Conservation (phyloP, 345 rosid genomes). For the Eucalyptus marginata region DNA sequence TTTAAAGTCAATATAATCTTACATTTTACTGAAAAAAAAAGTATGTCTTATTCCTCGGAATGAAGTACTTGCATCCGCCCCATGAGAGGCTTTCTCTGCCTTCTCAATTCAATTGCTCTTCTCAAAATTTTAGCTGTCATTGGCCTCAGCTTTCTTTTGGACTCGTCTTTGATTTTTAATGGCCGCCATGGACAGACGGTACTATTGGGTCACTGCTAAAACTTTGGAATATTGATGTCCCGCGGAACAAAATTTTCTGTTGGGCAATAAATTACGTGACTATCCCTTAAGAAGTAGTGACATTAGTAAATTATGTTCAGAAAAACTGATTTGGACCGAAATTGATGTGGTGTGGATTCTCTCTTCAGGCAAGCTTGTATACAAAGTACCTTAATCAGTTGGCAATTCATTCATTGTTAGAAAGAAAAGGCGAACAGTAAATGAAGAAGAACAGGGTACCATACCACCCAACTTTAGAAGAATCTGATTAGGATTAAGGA, state of each 20-base stretch:
- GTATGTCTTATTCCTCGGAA: neutral
- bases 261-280: neutral
- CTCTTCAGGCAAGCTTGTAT: neutral
- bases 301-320: neutral
- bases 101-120: neutral
- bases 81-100: neutral
- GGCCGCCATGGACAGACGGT: neutral
- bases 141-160: neutral
- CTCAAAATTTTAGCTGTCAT: neutral
- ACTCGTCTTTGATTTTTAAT: neutral
- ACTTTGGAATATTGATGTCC: neutral
- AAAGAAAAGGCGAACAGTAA: neutral
- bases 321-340: neutral
- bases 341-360: neutral
- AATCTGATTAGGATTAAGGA: neutral
- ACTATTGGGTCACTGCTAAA: neutral
- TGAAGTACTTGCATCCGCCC: neutral
- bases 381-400: neutral
- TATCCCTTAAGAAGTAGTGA: neutral
- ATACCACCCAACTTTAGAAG: neutral
- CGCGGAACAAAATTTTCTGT: neutral
- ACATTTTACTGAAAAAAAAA: neutral
- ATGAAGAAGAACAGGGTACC: neutral
- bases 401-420: neutral
- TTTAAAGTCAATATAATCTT: no score